Evolutionary conservation across 768 basidiomycete genomes (phyloP).

Genomic region (Sarcomyxa edulis): DNA sequence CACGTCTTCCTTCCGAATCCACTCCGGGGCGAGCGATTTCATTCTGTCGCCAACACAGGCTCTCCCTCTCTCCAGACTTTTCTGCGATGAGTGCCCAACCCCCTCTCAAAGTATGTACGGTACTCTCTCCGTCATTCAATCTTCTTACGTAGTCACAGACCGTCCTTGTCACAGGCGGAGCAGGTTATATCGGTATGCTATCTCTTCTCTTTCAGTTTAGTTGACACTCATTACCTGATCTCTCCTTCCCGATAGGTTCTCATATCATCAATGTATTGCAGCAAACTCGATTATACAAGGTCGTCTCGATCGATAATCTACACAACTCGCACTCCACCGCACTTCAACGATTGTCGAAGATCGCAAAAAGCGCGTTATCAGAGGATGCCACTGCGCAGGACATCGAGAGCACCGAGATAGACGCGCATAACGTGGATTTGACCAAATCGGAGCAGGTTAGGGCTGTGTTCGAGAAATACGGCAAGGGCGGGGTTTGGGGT

Average conservation of each 20-base stretch:
- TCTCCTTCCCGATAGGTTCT: conserved; percentile 54
- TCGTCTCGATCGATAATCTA: conserved; percentile 92
- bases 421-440: conserved; percentile 67
- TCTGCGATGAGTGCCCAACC: no score
- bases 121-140: no score
- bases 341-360: conserved; percentile 69
- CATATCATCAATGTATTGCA: conserved; percentile 88
- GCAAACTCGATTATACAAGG: conserved; percentile 84
- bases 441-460: conserved; percentile 68
- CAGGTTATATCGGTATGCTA: conserved; percentile 80
- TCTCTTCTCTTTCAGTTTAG: conserved; percentile 11
- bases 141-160: no score
- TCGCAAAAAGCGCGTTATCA: conserved; percentile 73
- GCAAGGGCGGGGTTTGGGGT: conserved; percentile 91
- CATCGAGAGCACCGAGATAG: conserved; percentile 67
- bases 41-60: no score
- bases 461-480: conserved; percentile 77
- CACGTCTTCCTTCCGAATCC: no score
- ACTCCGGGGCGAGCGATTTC: no score
- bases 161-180: conserved; percentile 73
- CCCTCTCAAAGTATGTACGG: no score
- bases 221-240: conserved; percentile 11
- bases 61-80: no score
- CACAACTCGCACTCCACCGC: conserved; percentile 84
- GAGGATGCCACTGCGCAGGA: conserved; percentile 60